These are phyloP conservation scores for Colletotrichum aenigma DNA, from an alignment of 2,329 filamentous ascomycete species.

Conservation along the genomic window DNA sequence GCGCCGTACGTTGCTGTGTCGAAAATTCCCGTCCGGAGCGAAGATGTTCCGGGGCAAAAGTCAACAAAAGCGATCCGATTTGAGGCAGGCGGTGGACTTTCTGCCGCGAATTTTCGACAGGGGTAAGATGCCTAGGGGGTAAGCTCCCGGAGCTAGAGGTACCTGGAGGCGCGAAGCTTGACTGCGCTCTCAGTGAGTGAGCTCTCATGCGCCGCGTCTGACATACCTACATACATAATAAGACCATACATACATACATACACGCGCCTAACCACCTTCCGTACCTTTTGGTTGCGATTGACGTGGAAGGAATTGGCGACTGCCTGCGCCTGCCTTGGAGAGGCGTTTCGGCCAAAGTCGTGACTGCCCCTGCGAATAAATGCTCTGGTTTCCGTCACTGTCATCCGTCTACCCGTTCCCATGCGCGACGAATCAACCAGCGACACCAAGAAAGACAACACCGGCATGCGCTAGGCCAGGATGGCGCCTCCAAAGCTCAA, in stretches of 20 bases:
- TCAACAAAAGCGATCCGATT: not conserved
- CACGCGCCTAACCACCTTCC: not conserved
- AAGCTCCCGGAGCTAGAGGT: not conserved
- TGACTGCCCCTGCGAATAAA: not conserved
- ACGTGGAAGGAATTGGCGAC: not conserved
- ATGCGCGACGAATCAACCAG: not conserved
- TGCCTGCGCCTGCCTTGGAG: not conserved
- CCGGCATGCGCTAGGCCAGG: not conserved
- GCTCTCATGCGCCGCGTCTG: not conserved
- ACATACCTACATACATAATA: not conserved
- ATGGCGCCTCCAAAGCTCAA: conserved; percentile 17
- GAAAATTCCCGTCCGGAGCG: not conserved
- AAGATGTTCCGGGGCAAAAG: conserved; percentile 11
- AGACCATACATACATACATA: not conserved
- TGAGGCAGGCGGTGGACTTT: not conserved
- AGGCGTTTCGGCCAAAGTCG: not conserved
- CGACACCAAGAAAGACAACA: not conserved
- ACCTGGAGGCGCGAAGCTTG: not conserved
- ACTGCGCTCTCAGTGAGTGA: not conserved
- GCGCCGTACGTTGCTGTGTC: not conserved
- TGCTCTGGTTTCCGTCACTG: not conserved
- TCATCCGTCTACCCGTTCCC: not conserved
- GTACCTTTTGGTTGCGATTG: not conserved
- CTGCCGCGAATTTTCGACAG: not conserved
- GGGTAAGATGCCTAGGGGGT: not conserved